Percentiles rank a stretch among this genome's conserved stretches.
phyloP scores from a whole-genome alignment of 768 basidiomycete species.

The Tubosaeta sp. region DNA sequence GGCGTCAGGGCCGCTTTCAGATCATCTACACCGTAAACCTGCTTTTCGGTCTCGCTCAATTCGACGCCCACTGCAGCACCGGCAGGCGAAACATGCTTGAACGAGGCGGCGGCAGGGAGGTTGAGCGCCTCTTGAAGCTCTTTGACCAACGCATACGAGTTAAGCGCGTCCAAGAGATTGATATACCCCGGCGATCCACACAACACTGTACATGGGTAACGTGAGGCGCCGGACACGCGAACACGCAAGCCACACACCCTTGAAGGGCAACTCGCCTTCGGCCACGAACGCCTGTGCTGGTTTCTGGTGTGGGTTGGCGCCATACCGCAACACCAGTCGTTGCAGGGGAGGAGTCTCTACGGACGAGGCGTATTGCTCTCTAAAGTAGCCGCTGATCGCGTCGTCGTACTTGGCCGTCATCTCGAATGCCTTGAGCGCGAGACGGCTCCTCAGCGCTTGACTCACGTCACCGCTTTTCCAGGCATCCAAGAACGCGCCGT shows the following conservation, averaged over 20 bases:
- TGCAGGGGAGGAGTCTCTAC: conserved; percentile 78
- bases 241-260: conserved; percentile 45
- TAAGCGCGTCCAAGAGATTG: conserved; percentile 95
- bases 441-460: conserved; percentile 63
- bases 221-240: background rate
- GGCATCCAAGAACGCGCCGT: conserved; percentile 71
- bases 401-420: conserved; percentile 94
- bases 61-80: conserved; percentile 91
- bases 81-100: conserved; percentile 99
- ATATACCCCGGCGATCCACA: conserved; percentile 97
- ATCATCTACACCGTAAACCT: conserved; percentile 95
- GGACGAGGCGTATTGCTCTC: conserved; percentile 89
- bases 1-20: conserved; percentile 86
- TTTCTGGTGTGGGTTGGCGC: conserved; percentile 98
- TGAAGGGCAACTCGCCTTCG: conserved; percentile 88
- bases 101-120: conserved; percentile 95
- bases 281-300: conserved; percentile 95
- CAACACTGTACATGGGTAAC: conserved; percentile 49
- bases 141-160: conserved; percentile 93
- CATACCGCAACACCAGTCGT: conserved; percentile 84
- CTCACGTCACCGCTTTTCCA: conserved; percentile 77
- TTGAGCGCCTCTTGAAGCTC: conserved; percentile 84
- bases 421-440: conserved; percentile 97
- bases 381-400: conserved; percentile 94
- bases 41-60: conserved; percentile 79